Evolutionary conservation across 2,329 filamentous ascomycete genomes (phyloP).

Genomic region (Penicillium polonicum): DNA sequence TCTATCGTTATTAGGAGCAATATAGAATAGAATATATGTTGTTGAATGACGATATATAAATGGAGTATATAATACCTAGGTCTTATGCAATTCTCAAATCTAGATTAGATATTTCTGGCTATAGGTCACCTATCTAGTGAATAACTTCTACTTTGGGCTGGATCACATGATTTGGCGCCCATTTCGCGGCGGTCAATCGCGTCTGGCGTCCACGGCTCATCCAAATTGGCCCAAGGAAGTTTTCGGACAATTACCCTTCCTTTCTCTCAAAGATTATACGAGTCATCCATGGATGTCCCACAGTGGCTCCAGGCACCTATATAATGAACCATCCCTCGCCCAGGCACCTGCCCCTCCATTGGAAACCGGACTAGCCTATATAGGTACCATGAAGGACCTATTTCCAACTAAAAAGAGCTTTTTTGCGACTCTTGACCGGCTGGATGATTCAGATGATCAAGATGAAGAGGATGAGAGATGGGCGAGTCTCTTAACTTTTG

Average conservation of each 20-base stretch:
- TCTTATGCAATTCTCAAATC: background rate
- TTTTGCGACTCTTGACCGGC: constrained; percentile 36
- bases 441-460: constrained; percentile 32
- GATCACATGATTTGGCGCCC: constrained; percentile 37
- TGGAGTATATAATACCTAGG: background rate
- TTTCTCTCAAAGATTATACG: background rate
- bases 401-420: constrained; percentile 34
- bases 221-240: constrained; percentile 14
- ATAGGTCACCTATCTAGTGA: background rate
- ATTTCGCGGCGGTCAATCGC: constrained; percentile 30
- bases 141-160: background rate
- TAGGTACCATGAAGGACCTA: constrained; percentile 18
- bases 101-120: no score
- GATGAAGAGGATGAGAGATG: constrained; percentile 26
- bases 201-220: constrained; percentile 12
- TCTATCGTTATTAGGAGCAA: background rate
- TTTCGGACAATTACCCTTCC: constrained; percentile 1
- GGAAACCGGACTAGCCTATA: constrained; percentile 15
- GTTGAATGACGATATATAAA: no score
- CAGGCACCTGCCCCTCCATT: constrained; percentile 1
- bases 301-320: background rate
- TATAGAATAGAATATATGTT: background rate
- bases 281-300: background rate
- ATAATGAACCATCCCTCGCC: constrained; percentile 19
- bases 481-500: background rate